Conservation (phyloP, 495 filamentous ascomycete species). For the Aspergillus incahuasiensis region DNA sequence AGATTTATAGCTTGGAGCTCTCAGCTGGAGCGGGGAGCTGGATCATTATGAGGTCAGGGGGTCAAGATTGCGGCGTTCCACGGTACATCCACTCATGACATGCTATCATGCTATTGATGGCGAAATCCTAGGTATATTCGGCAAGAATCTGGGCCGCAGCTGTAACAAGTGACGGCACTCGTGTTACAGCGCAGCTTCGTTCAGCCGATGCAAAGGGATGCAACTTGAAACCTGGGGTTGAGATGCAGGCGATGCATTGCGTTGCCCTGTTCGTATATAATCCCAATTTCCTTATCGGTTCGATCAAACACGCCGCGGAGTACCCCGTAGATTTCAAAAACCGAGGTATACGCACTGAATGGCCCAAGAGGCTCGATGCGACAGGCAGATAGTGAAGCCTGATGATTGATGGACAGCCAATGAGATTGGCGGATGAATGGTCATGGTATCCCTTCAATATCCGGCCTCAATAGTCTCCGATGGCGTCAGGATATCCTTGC, state of each 20-base stretch:
- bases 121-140: background rate
- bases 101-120: background rate
- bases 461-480: conserved; percentile 7
- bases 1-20: conserved; percentile 5
- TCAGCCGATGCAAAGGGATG: background rate
- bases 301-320: too few relatives aligned
- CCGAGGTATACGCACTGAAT: too few relatives aligned
- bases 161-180: background rate
- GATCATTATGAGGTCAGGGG: conserved; percentile 25
- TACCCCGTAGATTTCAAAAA: too few relatives aligned
- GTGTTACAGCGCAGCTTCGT: background rate
- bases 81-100: background rate
- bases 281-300: too few relatives aligned
- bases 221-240: background rate
- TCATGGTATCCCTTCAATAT: conserved; percentile 11
- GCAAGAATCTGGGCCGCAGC: background rate
- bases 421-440: background rate
- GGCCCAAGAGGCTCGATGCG: too few relatives aligned
- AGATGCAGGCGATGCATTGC: background rate
- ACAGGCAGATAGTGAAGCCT: too few relatives aligned
- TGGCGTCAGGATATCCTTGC: conserved; percentile 14
- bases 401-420: conserved; percentile 10
- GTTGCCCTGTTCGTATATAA: background rate
- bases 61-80: background rate
- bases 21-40: conserved; percentile 3